Percentiles rank a stretch among this genome's conserved stretches.
Evolutionary conservation across 2,329 filamentous ascomycete species (phyloP).

Genomic region (Albophoma yamanashiensis): DNA sequence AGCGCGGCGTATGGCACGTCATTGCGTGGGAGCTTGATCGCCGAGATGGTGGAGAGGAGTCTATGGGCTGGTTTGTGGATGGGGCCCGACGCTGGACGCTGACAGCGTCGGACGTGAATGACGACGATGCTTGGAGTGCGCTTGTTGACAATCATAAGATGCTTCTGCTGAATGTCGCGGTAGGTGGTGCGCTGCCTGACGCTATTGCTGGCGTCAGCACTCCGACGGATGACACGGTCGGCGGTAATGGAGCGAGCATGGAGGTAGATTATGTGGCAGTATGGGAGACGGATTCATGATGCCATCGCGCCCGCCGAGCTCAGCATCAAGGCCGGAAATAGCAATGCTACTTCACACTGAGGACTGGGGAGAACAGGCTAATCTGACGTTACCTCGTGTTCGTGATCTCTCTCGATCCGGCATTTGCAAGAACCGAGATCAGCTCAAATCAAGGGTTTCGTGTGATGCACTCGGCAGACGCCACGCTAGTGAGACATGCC

Average conservation of each 20-base stretch:
- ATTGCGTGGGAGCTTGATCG: constrained; percentile 22
- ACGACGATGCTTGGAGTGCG: constrained; percentile 16
- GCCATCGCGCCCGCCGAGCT: not conserved
- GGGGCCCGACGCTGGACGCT: constrained; percentile 15
- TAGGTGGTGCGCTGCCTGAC: constrained; percentile 26
- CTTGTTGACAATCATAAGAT: constrained; percentile 20
- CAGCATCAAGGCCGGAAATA: not conserved
- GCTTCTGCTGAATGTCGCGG: constrained; percentile 27
- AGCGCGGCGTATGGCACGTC: constrained; percentile 21
- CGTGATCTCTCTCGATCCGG: not conserved
- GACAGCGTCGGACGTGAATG: constrained; percentile 13
- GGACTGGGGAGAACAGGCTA: not conserved
- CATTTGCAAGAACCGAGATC: not conserved
- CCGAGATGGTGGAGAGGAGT: constrained; percentile 12
- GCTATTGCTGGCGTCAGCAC: constrained; percentile 19
- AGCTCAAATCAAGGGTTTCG: not conserved
- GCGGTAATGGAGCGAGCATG: constrained; percentile 20
- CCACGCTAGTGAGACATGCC: not conserved
- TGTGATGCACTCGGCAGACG: not conserved
- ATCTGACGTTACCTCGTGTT: not conserved
- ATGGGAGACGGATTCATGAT: constrained; percentile 7
- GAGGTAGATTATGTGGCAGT: constrained; percentile 29
- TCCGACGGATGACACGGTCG: constrained; percentile 21
- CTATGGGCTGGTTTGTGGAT: constrained; percentile 24
- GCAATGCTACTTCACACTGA: not conserved